These are phyloP conservation scores for Gyrodon lividus DNA, from an alignment of 768 basidiomycete species.

Conservation along the genomic window DNA sequence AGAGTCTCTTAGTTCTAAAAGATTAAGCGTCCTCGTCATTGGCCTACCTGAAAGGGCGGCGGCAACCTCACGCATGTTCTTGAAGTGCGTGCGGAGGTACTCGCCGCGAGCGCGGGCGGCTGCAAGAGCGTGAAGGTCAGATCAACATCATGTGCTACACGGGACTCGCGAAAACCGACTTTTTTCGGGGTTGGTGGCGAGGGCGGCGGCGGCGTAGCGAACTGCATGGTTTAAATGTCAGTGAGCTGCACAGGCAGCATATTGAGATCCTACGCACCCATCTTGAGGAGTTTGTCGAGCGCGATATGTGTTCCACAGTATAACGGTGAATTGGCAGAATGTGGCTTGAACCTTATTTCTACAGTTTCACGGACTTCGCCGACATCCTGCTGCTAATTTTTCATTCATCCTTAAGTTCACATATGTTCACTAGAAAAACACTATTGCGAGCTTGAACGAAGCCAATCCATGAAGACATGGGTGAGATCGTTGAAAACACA, in stretches of 20 bases:
- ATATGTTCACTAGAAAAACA: too few relatives aligned
- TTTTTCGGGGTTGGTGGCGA: constrained; percentile 93
- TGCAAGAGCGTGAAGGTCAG: constrained; percentile 34
- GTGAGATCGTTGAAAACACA: too few relatives aligned
- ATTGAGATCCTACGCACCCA: constrained; percentile 50
- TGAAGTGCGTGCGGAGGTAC: constrained; percentile 99
- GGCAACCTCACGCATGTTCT: constrained; percentile 99
- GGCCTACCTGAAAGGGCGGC: constrained; percentile 84
- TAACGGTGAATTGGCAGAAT: constrained; percentile 47
- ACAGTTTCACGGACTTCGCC: constrained; percentile 30
- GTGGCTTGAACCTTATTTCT: constrained; percentile 35
- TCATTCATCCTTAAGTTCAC: too few relatives aligned
- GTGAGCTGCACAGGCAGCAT: constrained; percentile 6
- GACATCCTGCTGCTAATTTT: too few relatives aligned
- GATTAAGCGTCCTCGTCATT: neutral
- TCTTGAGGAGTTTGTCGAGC: constrained; percentile 51
- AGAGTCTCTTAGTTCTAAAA: constrained; percentile 1
- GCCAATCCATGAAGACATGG: too few relatives aligned
- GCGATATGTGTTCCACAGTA: constrained; percentile 46
- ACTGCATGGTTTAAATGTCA: constrained; percentile 46
- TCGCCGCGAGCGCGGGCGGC: constrained; percentile 92
- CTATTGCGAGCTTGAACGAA: too few relatives aligned
- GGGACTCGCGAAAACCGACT: constrained; percentile 49
- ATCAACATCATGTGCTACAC: neutral
- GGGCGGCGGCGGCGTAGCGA: constrained; percentile 89